Conservation (phyloP, 225 moss, liverwort and hornwort genomes). For the Sphagnum tenellum region DNA sequence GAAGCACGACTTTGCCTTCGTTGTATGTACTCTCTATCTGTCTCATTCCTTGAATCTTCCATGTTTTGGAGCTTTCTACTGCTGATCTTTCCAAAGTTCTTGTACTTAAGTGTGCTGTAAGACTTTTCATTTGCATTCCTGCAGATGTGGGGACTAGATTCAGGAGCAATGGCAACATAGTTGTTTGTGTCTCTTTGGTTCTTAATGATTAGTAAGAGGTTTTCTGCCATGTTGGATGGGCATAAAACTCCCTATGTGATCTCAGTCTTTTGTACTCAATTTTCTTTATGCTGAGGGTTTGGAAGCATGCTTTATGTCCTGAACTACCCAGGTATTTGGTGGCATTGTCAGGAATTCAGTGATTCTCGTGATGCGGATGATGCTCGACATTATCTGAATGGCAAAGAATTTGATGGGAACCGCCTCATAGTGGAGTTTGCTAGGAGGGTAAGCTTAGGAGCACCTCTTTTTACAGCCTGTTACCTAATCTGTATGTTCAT, state of each 20-base stretch:
- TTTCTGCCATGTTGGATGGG: too few species aligned
- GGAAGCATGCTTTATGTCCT: conserved; percentile 2
- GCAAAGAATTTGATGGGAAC: conserved; percentile 91
- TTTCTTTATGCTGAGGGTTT: background rate
- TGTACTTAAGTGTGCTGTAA: too few species aligned
- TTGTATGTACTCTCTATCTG: conserved; percentile 51
- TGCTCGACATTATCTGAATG: conserved; percentile 83
- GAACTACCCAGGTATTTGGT: conserved; percentile 5
- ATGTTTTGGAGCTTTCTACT: background rate
- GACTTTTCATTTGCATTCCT: too few species aligned
- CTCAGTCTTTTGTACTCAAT: background rate
- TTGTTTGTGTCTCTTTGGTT: background rate
- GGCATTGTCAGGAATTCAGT: conserved; percentile 57
- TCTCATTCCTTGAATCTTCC: background rate
- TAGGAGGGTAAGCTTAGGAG: conserved; percentile 56
- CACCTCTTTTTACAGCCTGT: conserved; percentile 14
- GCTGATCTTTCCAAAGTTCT: too few species aligned
- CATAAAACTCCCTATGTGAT: background rate
- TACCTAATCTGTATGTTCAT: conserved; percentile 22
- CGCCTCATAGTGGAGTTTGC: conserved; percentile 87
- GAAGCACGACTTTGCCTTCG: conserved; percentile 99
- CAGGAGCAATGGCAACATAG: too few species aligned
- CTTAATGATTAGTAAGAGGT: too few species aligned
- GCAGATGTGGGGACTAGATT: too few species aligned
- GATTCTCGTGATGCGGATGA: conserved; percentile 91